Conservation (phyloP, 1,284 basidiomycete species). For the Testicularia cyperi region DNA sequence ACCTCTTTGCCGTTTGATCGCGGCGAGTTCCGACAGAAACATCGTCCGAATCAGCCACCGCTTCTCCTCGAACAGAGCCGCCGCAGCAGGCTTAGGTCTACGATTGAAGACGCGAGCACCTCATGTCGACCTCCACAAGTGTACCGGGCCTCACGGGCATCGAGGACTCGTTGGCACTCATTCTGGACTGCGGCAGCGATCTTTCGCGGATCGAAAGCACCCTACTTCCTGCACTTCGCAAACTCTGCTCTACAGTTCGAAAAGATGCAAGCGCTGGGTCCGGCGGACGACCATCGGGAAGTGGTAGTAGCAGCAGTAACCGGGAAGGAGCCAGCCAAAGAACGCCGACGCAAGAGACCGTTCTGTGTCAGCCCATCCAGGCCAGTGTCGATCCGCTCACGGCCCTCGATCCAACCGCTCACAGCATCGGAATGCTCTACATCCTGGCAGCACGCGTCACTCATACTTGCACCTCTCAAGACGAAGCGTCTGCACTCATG, state of each 20-base stretch:
- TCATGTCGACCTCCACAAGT: neutral
- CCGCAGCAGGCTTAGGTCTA: too few relatives aligned
- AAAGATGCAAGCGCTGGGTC: conserved; percentile 1
- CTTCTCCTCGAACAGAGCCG: too few relatives aligned
- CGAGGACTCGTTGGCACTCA: conserved; percentile 37
- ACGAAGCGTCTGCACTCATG: conserved; percentile 8
- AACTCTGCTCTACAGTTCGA: conserved; percentile 7
- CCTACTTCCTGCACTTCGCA: conserved; percentile 28
- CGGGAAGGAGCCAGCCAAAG: neutral
- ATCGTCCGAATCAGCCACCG: too few relatives aligned
- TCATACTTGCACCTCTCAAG: conserved; percentile 2
- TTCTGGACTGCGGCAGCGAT: conserved; percentile 21
- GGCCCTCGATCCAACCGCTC: conserved; percentile 24
- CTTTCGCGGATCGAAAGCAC: conserved; percentile 8
- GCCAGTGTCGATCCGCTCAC: conserved; percentile 27
- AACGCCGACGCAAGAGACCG: neutral
- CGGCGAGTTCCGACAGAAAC: too few relatives aligned
- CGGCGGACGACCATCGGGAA: too few relatives aligned
- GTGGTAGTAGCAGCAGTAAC: neutral
- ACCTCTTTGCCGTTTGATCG: too few relatives aligned
- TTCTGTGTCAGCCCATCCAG: conserved; percentile 19
- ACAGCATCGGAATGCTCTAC: conserved; percentile 37
- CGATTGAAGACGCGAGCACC: too few relatives aligned
- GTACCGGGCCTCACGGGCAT: conserved; percentile 15
- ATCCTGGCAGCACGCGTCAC: conserved; percentile 24